Conservation (phyloP, 208 protist genomes). For the Trypanosoma rangeli region DNA sequence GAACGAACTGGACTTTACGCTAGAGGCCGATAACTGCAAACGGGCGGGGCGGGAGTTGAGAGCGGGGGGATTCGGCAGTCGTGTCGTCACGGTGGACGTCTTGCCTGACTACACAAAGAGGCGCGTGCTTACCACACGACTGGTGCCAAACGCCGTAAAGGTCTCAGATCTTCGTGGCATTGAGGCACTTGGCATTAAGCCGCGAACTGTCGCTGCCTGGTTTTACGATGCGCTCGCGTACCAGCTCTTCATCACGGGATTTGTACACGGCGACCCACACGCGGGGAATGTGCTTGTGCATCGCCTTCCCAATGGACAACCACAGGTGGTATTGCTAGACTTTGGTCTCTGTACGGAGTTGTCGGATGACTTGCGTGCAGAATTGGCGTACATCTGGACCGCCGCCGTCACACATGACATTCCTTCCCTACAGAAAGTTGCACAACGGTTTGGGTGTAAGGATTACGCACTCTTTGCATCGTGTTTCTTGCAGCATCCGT, state of each 20-base stretch:
- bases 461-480: conserved; percentile 85
- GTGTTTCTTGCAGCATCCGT: conserved; percentile 86
- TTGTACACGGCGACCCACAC: conserved; percentile 95
- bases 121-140: conserved; percentile 74
- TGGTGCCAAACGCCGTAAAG: conserved; percentile 69
- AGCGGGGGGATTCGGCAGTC: conserved; percentile 63
- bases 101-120: conserved; percentile 60
- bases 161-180: conserved; percentile 77
- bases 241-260: conserved; percentile 93
- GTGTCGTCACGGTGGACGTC: conserved; percentile 69
- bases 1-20: conserved; percentile 93
- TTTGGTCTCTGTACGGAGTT: conserved; percentile 95
- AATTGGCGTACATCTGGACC: conserved; percentile 80
- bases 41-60: conserved; percentile 67
- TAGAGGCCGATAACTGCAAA: conserved; percentile 93
- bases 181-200: conserved; percentile 49
- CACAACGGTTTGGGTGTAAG: conserved; percentile 54
- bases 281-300: conserved; percentile 94
- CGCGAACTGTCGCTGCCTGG: conserved; percentile 49
- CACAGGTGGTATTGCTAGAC: conserved; percentile 93
- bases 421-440: conserved; percentile 41
- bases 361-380: conserved; percentile 40
- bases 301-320: conserved; percentile 40
- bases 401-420: conserved; percentile 69
- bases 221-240: conserved; percentile 91